These are phyloP conservation scores for Cucurbita argyrosperma DNA, from an alignment of 306 rosid species.

Conservation along the genomic window DNA sequence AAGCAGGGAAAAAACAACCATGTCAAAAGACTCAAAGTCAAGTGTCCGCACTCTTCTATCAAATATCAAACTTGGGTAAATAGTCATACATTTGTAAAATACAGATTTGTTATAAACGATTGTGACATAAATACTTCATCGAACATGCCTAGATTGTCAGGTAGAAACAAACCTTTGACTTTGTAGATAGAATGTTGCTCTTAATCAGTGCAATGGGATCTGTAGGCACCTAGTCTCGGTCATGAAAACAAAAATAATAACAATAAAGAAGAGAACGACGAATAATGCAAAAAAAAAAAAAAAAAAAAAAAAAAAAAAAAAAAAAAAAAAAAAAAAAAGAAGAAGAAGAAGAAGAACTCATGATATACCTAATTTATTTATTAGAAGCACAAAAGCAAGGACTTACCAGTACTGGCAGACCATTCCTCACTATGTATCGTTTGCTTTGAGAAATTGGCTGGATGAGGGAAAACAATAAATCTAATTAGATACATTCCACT, in stretches of 20 bases:
- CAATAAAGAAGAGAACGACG: neutral
- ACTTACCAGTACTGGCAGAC: constrained; percentile 70
- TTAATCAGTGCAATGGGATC: constrained; percentile 56
- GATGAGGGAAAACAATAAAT: constrained; percentile 10
- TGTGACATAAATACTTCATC: neutral
- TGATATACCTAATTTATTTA: neutral
- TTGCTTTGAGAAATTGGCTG: constrained; percentile 89
- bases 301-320: neutral
- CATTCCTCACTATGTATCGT: constrained; percentile 75
- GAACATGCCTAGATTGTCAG: neutral
- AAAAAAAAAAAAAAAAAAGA: neutral
- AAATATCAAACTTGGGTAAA: neutral
- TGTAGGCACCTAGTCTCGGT: constrained; percentile 49
- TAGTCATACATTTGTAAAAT: neutral
- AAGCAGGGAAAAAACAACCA: neutral
- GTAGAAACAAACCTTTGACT: constrained; percentile 57
- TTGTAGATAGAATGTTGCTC: constrained; percentile 70
- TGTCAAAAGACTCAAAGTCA: neutral
- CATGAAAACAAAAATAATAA: constrained; percentile 5
- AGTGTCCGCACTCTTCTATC: neutral
- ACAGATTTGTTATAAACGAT: neutral
- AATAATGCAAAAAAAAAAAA: neutral
- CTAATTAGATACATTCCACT: neutral
- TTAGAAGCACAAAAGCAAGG: constrained; percentile 8
- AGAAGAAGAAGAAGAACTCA: neutral